These are phyloP conservation scores for Aspergillus vadensis DNA, from an alignment of 2,329 filamentous ascomycete species.

Conservation along the genomic window DNA sequence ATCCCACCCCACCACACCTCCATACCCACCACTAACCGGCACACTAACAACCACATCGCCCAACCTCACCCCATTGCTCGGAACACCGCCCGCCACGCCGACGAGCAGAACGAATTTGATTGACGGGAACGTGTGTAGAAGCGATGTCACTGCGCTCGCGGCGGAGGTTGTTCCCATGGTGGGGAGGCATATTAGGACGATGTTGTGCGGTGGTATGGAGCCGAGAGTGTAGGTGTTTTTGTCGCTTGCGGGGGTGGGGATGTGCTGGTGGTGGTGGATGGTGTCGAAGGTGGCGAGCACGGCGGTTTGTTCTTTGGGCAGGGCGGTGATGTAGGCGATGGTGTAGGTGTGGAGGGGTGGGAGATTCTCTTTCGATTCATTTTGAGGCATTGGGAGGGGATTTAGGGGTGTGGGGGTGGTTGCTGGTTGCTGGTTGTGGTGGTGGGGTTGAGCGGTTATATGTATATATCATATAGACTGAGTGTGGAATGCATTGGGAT, in stretches of 20 bases:
- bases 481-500: too few species aligned
- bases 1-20: constrained; percentile 19
- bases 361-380: too few species aligned
- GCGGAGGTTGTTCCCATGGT: constrained; percentile 21
- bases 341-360: not conserved
- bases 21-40: constrained; percentile 18
- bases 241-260: constrained; percentile 14
- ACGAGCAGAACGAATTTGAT: constrained; percentile 28
- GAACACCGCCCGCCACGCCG: constrained; percentile 31
- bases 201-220: constrained; percentile 22
- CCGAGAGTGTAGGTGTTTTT: constrained; percentile 23
- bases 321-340: not conserved
- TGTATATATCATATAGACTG: too few species aligned
- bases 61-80: constrained; percentile 24
- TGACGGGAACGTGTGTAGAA: constrained; percentile 22
- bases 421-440: too few species aligned
- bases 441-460: too few species aligned
- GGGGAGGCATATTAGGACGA: constrained; percentile 26
- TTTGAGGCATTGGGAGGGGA: too few species aligned
- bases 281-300: constrained; percentile 23
- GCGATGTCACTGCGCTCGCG: constrained; percentile 21
- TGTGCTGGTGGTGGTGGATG: constrained; percentile 17
- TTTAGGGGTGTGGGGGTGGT: too few species aligned
- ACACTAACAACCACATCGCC: constrained; percentile 31
- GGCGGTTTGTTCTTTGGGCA: not conserved